Conservation (phyloP, 2,329 filamentous ascomycete species). For the Diaporthe vaccinii region DNA sequence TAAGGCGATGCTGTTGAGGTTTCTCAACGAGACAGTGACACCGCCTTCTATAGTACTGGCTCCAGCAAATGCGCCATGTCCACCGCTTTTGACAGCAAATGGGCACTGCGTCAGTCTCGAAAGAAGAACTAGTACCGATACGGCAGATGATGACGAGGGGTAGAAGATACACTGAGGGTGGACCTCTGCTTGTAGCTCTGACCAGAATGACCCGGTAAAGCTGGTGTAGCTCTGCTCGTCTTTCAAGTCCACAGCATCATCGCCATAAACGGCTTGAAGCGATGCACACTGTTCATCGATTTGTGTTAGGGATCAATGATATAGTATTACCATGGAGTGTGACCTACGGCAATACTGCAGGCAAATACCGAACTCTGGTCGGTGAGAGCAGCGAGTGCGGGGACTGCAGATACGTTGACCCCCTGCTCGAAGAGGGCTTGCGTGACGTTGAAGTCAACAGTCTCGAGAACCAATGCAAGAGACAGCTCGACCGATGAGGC, state of each 20-base stretch:
- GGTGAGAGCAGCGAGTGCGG: conserved; percentile 25
- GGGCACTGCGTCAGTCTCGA: conserved; percentile 27
- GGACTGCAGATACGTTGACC: conserved; percentile 39
- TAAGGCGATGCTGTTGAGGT: not conserved
- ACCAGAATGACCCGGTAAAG: conserved; percentile 41
- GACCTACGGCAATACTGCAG: not conserved
- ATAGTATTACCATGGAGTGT: not conserved
- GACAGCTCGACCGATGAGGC: not conserved
- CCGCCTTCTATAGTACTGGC: conserved; percentile 31
- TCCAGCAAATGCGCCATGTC: conserved; percentile 24
- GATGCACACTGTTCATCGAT: conserved; percentile 27
- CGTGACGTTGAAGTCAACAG: conserved; percentile 38
- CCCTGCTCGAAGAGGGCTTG: conserved; percentile 41
- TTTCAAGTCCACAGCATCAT: conserved; percentile 32
- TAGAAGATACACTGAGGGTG: conserved; percentile 35
- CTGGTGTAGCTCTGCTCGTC: conserved; percentile 11
- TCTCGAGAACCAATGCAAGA: not conserved
- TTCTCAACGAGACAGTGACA: conserved; percentile 27
- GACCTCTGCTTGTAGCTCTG: conserved; percentile 38
- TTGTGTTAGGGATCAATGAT: not conserved
- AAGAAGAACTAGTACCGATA: conserved; percentile 11
- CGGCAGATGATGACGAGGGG: not conserved
- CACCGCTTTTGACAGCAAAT: conserved; percentile 33
- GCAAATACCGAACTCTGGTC: conserved; percentile 14
- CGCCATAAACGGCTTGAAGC: conserved; percentile 33